Conservation (phyloP, 352 stramenopile species). For the Blastocystis sp. region DNA sequence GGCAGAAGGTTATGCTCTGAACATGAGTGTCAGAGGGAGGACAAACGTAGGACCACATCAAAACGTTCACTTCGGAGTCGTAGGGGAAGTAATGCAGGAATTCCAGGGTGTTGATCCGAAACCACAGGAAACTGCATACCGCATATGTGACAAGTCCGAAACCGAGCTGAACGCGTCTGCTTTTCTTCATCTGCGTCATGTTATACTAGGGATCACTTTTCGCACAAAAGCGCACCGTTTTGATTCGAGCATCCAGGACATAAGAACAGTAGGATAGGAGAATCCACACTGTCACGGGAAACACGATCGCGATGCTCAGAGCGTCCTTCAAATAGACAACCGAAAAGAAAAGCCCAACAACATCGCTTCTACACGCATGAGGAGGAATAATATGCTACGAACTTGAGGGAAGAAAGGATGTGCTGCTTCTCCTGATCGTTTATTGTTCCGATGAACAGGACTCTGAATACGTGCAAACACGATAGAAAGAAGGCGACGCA, state of each 20-base stretch:
- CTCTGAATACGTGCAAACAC: neutral
- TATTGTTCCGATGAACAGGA: conserved; percentile 24
- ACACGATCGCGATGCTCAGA: neutral
- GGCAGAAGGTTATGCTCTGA: conserved; percentile 15
- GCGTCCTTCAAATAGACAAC: neutral
- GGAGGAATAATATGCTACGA: neutral
- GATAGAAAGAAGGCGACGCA: conserved; percentile 1
- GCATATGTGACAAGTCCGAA: neutral
- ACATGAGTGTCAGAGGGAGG: neutral
- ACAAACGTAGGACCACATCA: conserved; percentile 29
- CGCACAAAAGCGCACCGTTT: neutral
- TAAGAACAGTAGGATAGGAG: conserved; percentile 30
- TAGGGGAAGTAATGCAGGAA: conserved; percentile 41
- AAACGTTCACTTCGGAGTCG: neutral
- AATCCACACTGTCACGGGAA: conserved; percentile 30
- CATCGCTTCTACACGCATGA: conserved; percentile 28
- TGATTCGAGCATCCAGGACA: conserved; percentile 18
- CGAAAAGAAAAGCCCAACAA: conserved; percentile 16
- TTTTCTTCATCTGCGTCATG: neutral
- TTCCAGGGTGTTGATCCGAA: neutral
- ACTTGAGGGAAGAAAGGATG: conserved; percentile 23
- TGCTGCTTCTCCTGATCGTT: conserved; percentile 58
- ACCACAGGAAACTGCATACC: neutral
- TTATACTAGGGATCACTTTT: neutral
- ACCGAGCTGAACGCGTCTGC: neutral